These are phyloP conservation scores for Populus deltoides DNA, from an alignment of 345 rosid genomes.

Conservation along the genomic window DNA sequence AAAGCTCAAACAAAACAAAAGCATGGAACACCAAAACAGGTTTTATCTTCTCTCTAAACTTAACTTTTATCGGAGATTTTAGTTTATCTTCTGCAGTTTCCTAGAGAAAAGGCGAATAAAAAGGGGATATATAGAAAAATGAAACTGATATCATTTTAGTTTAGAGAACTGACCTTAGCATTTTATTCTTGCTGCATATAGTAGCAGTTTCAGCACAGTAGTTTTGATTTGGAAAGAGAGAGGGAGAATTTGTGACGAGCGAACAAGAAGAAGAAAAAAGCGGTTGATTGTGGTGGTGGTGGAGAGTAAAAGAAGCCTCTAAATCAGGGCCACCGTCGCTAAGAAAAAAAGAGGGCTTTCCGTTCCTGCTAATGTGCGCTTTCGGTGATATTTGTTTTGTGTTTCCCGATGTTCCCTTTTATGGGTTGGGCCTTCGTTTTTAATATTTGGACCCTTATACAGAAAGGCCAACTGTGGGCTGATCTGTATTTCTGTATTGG, in stretches of 20 bases:
- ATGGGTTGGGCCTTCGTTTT: neutral
- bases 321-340: slow-evolving; percentile 24
- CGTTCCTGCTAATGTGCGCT: slow-evolving; percentile 10
- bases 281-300: slow-evolving; percentile 1
- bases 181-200: neutral
- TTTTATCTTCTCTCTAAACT: neutral
- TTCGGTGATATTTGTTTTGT: neutral
- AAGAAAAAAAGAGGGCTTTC: neutral
- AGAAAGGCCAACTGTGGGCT: neutral
- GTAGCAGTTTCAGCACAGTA: neutral
- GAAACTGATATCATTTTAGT: neutral
- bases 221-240: neutral
- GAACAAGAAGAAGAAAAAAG: neutral
- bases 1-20: neutral
- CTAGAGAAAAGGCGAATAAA: neutral
- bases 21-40: neutral
- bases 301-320: neutral
- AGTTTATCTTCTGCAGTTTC: neutral
- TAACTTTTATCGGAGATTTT: neutral
- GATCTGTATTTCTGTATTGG: neutral
- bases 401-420: neutral
- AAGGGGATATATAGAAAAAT: neutral
- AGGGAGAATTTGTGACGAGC: neutral
- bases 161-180: neutral
- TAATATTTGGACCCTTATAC: neutral